Evolutionary conservation across 768 basidiomycete genomes (phyloP).

Genomic region (Boletus sp.): DNA sequence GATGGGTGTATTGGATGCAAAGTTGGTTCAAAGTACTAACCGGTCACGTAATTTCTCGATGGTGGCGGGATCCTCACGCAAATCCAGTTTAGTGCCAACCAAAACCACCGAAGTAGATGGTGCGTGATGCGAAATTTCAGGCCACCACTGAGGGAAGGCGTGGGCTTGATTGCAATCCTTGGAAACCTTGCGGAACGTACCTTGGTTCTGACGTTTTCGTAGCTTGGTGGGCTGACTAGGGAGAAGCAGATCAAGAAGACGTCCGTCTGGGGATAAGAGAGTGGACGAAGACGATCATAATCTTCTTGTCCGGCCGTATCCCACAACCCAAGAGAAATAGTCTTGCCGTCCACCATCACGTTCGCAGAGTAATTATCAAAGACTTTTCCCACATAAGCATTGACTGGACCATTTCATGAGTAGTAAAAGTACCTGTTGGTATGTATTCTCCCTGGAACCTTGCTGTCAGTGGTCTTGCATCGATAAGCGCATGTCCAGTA

Average conservation of each 20-base stretch:
- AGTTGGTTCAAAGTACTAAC: conserved; percentile 38
- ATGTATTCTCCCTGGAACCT: conserved; percentile 86
- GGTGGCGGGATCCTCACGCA: conserved; percentile 92
- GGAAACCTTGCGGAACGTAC: conserved; percentile 41
- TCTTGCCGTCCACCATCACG: conserved; percentile 99
- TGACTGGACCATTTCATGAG: neutral
- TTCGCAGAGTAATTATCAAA: conserved; percentile 99
- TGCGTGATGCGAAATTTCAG: conserved; percentile 96
- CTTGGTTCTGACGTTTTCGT: conserved; percentile 98
- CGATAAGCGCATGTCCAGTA: conserved; percentile 21
- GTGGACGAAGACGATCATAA: conserved; percentile 94
- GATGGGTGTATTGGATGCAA: conserved; percentile 4
- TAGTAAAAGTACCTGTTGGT: conserved; percentile 68
- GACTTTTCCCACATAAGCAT: conserved; percentile 46
- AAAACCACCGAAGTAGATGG: conserved; percentile 91
- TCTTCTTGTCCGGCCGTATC: conserved; percentile 99
- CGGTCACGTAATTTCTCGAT: conserved; percentile 93
- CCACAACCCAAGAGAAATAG: conserved; percentile 97
- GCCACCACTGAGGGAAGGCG: conserved; percentile 69
- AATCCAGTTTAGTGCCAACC: conserved; percentile 95
- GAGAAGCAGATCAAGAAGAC: conserved; percentile 99
- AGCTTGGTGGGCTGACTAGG: conserved; percentile 95
- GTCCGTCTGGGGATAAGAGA: conserved; percentile 99
- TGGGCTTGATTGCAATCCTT: conserved; percentile 3
- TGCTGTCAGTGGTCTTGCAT: conserved; percentile 11